A percentile compares a stretch with the other conserved stretches of the same genome.
Conservation (phyloP, 768 basidiomycete species). For the Pleurotus tuber-regium region DNA sequence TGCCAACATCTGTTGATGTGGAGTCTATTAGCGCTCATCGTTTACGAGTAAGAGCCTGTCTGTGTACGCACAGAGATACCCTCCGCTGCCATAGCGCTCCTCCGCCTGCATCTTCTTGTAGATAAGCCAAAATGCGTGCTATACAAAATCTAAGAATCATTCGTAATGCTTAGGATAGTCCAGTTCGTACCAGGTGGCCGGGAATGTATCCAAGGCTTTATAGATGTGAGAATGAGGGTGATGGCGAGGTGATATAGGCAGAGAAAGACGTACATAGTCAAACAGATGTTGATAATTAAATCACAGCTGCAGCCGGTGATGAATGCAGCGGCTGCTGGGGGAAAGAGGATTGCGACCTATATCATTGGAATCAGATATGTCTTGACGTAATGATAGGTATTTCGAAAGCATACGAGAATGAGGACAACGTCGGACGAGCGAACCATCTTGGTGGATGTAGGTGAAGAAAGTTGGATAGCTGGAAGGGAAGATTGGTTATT, state of each 20-base stretch:
- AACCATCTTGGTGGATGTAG: conserved; percentile 38
- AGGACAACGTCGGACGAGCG: conserved; percentile 74
- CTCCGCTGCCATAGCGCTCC: conserved; percentile 74
- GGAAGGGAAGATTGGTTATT: not conserved
- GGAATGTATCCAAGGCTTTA: conserved; percentile 75
- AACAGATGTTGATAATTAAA: conserved; percentile 76
- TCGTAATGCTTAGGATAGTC: too few species aligned
- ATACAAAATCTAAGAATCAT: too few species aligned
- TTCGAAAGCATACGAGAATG: conserved; percentile 55
- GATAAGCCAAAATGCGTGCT: conserved; percentile 86
- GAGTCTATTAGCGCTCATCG: not conserved
- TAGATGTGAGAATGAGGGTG: not conserved
- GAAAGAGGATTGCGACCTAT: conserved; percentile 77
- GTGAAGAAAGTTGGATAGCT: not conserved
- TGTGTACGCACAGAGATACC: conserved; percentile 74
- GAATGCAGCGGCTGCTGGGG: conserved; percentile 76
- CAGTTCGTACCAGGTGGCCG: conserved; percentile 47
- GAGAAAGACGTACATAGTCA: conserved; percentile 59
- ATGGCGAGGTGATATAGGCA: not conserved
- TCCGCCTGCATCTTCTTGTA: conserved; percentile 89
- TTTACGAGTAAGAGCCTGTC: too few species aligned
- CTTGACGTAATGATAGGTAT: not conserved
- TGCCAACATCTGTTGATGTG: conserved; percentile 22
- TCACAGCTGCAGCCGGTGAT: conserved; percentile 85
- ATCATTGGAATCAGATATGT: not conserved